These are phyloP conservation scores for Aspergillus hiratsukae DNA, from an alignment of 2,329 filamentous ascomycete genomes.

Conservation along the genomic window DNA sequence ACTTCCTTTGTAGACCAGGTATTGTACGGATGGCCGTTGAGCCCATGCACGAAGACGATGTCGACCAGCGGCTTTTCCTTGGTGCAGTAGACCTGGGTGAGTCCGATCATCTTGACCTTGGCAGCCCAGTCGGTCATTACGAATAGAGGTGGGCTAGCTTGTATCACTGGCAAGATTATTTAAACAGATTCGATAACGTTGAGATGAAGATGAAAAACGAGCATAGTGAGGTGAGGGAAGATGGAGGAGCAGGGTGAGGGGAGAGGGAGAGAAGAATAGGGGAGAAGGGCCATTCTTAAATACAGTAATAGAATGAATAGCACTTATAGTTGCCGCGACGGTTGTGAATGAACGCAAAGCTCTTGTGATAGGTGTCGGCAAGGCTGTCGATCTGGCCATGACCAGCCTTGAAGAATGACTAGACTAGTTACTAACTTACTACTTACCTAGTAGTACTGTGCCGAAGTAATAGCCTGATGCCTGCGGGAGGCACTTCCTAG, in stretches of 20 bases:
- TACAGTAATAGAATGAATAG: neutral
- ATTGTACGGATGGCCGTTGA: slow-evolving; percentile 60
- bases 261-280: neutral
- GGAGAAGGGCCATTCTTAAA: neutral
- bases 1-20: slow-evolving; percentile 56
- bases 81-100: slow-evolving; percentile 39
- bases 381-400: too few species aligned
- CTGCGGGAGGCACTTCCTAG: neutral
- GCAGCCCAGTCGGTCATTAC: slow-evolving; percentile 19
- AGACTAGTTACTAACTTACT: too few species aligned
- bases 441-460: too few species aligned
- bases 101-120: slow-evolving; percentile 36
- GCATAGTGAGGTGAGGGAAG: neutral
- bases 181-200: neutral
- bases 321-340: neutral
- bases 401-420: neutral
- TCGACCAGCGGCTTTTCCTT: slow-evolving; percentile 38
- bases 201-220: neutral
- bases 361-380: neutral
- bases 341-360: neutral
- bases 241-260: neutral
- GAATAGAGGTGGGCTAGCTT: neutral
- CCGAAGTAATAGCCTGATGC: neutral
- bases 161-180: neutral
- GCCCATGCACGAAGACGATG: slow-evolving; percentile 67